Base-by-base conservation (phyloP, 176 grass and related monocot species). In the Elymus sibiricus region DNA sequence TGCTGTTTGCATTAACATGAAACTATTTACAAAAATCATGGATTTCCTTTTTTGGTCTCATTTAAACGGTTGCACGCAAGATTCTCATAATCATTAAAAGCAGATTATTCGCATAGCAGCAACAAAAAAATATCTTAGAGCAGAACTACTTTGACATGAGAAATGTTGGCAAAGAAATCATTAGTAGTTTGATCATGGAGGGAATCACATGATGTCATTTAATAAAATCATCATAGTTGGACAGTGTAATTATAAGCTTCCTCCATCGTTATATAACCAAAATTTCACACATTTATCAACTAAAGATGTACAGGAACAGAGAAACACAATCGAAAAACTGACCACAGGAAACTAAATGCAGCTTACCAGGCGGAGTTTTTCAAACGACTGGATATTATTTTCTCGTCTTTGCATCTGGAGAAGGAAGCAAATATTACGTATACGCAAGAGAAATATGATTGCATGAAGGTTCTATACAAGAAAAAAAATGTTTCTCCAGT, bases 351-450 rank as follows among this genome's bases (percentile, higher is more conserved):
- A 53, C 49, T 53, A 53, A 53, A 53, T 53, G 49, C 49, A 53
- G 40, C 86, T 80, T 93, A 99, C 97, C 90, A 92, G 37, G 19
- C 94, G 92, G 60, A 99, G 94, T 81, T 92, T 95, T 86, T 99
- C 97, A 2, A 99, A 99, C 22, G 97, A 99, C 42, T 94, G 90
- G 25, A 96, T 88, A 91, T 91, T 99, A 82, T 99, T 99, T 91
- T 99, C 97, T 83, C 97, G 88, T 88, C 97, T 94, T 93, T 95
- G 97, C 91, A 95, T 96, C 97, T 99, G 93, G 70, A 91, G 82
- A 89, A 84, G 39, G 35, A 87, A 70, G 66, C 64, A 60, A 87
- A 34, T 14, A 81, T 49, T 70, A 84, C 56, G 68, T 86, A 74
- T 73, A 74, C 55, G 21, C 13, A 80, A 58, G 24, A 86, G 34